Evolutionary conservation across 768 basidiomycete species (phyloP).

Genomic region (Sporobolomyces pararoseus): DNA sequence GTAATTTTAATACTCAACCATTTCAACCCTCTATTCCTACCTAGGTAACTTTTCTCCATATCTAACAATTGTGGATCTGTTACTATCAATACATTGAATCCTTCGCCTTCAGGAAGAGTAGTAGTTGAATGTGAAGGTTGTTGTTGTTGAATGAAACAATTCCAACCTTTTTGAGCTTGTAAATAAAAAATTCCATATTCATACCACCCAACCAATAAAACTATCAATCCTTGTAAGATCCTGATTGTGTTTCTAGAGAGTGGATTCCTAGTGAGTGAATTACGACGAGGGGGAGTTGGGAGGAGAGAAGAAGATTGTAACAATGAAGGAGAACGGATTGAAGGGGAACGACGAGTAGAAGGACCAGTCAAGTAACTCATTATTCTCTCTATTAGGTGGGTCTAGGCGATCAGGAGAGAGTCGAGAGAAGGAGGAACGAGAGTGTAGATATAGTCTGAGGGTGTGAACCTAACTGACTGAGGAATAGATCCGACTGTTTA

Average conservation of each 20-base stretch:
- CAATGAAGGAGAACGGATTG: background rate
- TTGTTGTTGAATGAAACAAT: slow-evolving; percentile 44
- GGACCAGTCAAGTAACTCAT: too few relatives aligned
- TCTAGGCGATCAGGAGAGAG: too few relatives aligned
- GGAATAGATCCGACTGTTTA: too few relatives aligned
- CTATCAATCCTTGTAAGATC: slow-evolving; percentile 60
- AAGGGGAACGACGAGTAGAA: background rate
- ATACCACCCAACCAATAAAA: slow-evolving; percentile 63
- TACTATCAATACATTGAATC: slow-evolving; percentile 67
- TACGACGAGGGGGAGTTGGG: slow-evolving; percentile 16
- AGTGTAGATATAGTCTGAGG: too few relatives aligned
- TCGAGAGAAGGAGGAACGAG: too few relatives aligned
- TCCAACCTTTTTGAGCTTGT: slow-evolving; percentile 46
- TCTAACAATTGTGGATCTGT: slow-evolving; percentile 87
- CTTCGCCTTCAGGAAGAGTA: background rate
- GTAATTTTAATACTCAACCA: slow-evolving; percentile 64
- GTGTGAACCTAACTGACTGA: too few relatives aligned
- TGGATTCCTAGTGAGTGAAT: too few relatives aligned
- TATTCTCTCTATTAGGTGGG: too few relatives aligned
- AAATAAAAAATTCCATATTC: slow-evolving; percentile 62
- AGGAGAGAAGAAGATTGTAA: background rate
- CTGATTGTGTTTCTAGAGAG: too few relatives aligned
- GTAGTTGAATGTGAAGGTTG: background rate
- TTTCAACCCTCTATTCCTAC: slow-evolving; percentile 57
- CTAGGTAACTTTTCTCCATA: slow-evolving; percentile 63